phyloP scores from a whole-genome alignment of 2,329 filamentous ascomycete genomes.

The Aspergillus chevalieri region DNA sequence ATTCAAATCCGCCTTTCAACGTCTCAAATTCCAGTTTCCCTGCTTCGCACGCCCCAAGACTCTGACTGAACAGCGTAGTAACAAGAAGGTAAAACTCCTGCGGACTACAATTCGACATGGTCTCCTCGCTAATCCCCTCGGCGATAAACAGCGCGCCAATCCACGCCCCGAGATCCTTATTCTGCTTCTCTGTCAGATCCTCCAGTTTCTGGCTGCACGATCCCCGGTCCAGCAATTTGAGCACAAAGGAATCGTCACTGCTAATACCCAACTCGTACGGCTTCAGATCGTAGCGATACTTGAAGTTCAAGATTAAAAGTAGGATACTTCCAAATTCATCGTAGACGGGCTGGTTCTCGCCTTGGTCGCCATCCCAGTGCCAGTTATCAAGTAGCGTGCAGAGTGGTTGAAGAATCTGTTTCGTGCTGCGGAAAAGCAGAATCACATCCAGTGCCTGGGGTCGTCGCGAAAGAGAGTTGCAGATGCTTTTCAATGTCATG shows the following conservation, averaged over 20 bases:
- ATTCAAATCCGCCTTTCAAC: conserved; percentile 58
- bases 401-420: conserved; percentile 52
- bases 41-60: conserved; percentile 51
- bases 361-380: conserved; percentile 60
- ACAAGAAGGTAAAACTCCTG: conserved; percentile 60
- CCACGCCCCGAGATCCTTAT: conserved; percentile 54
- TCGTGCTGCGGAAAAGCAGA: conserved; percentile 54
- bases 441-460: conserved; percentile 54
- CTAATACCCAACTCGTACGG: conserved; percentile 49
- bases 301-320: conserved; percentile 52
- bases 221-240: conserved; percentile 46
- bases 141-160: conserved; percentile 57
- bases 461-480: conserved; percentile 51
- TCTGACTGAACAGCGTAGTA: conserved; percentile 57
- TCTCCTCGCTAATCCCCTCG: conserved; percentile 58
- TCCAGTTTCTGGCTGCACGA: conserved; percentile 43
- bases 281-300: conserved; percentile 52
- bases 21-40: conserved; percentile 52
- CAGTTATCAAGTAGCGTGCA: conserved; percentile 57
- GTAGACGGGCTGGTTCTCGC: conserved; percentile 59
- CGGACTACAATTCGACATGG: conserved; percentile 58
- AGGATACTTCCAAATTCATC: conserved; percentile 60
- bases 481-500: conserved; percentile 57
- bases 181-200: conserved; percentile 51
- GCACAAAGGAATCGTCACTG: conserved; percentile 49